Percentiles rank a stretch among this genome's conserved stretches.
phyloP scores from a whole-genome alignment of 2,329 filamentous ascomycete genomes.

The Aureobasidium zeae region DNA sequence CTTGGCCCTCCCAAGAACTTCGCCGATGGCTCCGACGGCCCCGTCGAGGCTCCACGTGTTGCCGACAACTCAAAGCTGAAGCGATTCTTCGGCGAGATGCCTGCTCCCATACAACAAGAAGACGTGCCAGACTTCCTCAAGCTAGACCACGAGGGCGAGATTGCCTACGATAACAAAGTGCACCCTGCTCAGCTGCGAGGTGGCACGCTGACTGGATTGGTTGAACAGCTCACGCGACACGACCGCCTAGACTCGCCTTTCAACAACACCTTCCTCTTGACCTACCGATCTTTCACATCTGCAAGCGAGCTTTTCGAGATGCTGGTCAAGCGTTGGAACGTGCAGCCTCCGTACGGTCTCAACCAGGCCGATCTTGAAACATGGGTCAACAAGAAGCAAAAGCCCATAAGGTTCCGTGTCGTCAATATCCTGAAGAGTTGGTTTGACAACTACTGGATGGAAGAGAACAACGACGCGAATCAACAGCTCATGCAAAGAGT shows the following conservation, averaged over 20 bases:
- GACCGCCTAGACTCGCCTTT: constrained; percentile 92
- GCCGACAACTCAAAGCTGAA: constrained; percentile 39
- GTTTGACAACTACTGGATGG: constrained; percentile 99
- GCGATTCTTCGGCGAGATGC: constrained; percentile 45
- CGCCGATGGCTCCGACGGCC: constrained; percentile 43
- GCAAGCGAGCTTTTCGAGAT: constrained; percentile 88
- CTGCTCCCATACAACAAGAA: constrained; percentile 47
- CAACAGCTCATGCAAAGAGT: constrained; percentile 80
- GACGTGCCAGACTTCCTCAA: constrained; percentile 76
- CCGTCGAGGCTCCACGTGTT: constrained; percentile 19
- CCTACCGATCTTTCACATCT: constrained; percentile 88
- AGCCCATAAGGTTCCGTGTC: constrained; percentile 87
- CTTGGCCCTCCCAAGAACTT: constrained; percentile 55
- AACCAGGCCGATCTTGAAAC: constrained; percentile 65
- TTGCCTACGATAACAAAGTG: constrained; percentile 81
- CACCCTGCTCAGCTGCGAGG: constrained; percentile 70
- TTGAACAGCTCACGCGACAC: constrained; percentile 90
- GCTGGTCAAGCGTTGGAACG: constrained; percentile 80
- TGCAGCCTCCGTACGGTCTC: constrained; percentile 81
- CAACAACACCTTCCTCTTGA: constrained; percentile 95
- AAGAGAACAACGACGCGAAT: constrained; percentile 74
- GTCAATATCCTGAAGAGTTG: constrained; percentile 97
- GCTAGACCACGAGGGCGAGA: constrained; percentile 79
- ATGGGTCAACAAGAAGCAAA: constrained; percentile 93
- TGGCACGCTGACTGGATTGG: constrained; percentile 77